These are phyloP conservation scores for Carex cristatella DNA, from an alignment of 176 grass and related monocot species.

Conservation along the genomic window DNA sequence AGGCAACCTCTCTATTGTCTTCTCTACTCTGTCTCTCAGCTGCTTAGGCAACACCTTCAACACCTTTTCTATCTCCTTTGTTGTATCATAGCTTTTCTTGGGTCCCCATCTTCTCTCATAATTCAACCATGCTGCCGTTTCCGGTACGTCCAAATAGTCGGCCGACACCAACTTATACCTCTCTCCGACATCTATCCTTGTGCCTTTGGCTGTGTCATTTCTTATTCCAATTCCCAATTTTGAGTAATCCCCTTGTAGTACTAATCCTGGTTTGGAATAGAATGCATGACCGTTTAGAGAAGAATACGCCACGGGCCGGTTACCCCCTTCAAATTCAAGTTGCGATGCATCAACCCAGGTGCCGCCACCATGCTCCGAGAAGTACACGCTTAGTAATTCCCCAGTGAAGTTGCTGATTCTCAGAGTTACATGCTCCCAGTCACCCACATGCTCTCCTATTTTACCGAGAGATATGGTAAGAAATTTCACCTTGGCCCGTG, in stretches of 20 bases:
- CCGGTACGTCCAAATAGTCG: constrained; percentile 42
- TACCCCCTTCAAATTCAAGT: constrained; percentile 45
- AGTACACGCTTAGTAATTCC: constrained; percentile 48
- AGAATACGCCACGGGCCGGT: constrained; percentile 50
- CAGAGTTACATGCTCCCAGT: constrained; percentile 93
- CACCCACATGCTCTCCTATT: constrained; percentile 83
- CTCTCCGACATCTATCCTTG: constrained; percentile 38
- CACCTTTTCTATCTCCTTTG: constrained; percentile 49
- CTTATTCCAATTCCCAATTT: constrained; percentile 66
- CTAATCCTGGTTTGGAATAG: constrained; percentile 46
- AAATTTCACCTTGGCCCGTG: constrained; percentile 48
- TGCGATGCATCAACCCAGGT: constrained; percentile 59
- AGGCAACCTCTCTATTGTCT: constrained; percentile 38
- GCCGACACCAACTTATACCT: constrained; percentile 57
- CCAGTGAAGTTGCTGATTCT: constrained; percentile 80
- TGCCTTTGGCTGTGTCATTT: constrained; percentile 67
- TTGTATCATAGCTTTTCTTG: constrained; percentile 62
- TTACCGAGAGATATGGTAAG: constrained; percentile 44
- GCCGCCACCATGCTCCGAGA: constrained; percentile 61
- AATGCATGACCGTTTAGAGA: constrained; percentile 69
- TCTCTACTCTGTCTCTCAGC: constrained; percentile 26
- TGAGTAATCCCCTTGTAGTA: constrained; percentile 48
- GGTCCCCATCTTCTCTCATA: constrained; percentile 75
- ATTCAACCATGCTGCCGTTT: constrained; percentile 63
- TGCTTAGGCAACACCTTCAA: constrained; percentile 44